These are phyloP conservation scores for Pseudisothecium myosuroides DNA, from an alignment of 225 moss, liverwort and hornwort genomes.

Conservation along the genomic window DNA sequence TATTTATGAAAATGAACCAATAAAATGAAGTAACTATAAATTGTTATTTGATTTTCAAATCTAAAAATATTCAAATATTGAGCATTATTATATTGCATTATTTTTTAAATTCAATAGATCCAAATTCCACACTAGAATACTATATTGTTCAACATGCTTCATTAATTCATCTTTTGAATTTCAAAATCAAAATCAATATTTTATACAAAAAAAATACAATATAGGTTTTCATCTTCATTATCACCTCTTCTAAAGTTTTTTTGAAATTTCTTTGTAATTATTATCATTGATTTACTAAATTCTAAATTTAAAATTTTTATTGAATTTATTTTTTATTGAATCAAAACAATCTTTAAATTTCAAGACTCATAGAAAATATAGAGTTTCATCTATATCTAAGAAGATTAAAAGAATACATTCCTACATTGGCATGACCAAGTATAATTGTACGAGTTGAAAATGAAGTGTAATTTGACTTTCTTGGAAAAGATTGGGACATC, in stretches of 20 bases:
- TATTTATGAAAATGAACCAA: background rate
- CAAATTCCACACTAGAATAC: background rate
- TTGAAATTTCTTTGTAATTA: too few relatives aligned
- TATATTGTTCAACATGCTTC: fast-evolving
- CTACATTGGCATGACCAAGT: background rate
- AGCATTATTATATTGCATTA: background rate
- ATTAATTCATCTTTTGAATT: background rate
- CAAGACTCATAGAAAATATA: background rate
- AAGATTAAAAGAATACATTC: background rate
- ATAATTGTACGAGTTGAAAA: too few relatives aligned
- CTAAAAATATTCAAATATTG: too few relatives aligned
- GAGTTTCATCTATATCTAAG: background rate
- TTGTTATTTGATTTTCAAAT: background rate
- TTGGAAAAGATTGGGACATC: background rate
- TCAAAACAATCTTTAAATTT: background rate
- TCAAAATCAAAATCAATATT: background rate
- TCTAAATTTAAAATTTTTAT: background rate
- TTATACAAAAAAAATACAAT: fast-evolving
- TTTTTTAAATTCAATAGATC: background rate
- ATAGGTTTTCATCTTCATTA: background rate
- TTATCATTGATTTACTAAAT: background rate
- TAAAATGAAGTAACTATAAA: background rate
- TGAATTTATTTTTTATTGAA: fast-evolving
- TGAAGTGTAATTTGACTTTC: background rate
- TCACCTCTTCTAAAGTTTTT: background rate